Evolutionary conservation across 2,329 filamentous ascomycete genomes (phyloP), one percentile per base, ranked within the genome.

Genomic region (Colletotrichum gloeosporioides): DNA sequence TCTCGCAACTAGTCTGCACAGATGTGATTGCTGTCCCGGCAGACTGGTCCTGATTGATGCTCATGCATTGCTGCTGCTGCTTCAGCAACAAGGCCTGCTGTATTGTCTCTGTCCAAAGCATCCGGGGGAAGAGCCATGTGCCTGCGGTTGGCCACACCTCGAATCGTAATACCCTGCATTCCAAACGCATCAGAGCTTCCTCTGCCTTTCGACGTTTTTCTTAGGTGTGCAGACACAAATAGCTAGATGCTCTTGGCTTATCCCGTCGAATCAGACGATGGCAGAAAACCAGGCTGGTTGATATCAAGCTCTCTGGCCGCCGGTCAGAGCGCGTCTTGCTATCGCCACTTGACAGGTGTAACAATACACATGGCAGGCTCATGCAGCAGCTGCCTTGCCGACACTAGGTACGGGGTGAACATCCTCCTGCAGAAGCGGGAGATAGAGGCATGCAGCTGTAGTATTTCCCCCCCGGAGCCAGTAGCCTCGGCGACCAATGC

Each of bases 161-260:
- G 9, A 49, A 49, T n/a, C 5, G 39, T n/a, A 8, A n/a, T 49
- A 0, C 0, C 39, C 18, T 4, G 0, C 15, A 16, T 49, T n/a
- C 10, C 18, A 12, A 0, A 2, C 18, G 5, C 9, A n/a, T 1
- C 18, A 49, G 0, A 49, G 39, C 39, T 1, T 49, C 18, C 8
- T 49, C 9, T 12, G 9, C 39, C 0, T 49, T 49, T 49, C 16
- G 39, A 49, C 5, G 39, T 49, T 49, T 49, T 18, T 3, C 39
- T 12, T 3, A 49, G 1, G 18, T n/a, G 9, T 0, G n/a, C 18
- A 49, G 12, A 2, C 4, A 18, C 39, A 49, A 0, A 9, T n/a
- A 49, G 18, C 9, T 49, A n/a, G 39, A n/a, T 49, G 39, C 18
- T n/a, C 9, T 7, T 12, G 39, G 39, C 39, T 4, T 9, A 49